These are phyloP conservation scores for Fraxinus americana DNA, from an alignment of 257 asterid genomes.

Conservation along the genomic window DNA sequence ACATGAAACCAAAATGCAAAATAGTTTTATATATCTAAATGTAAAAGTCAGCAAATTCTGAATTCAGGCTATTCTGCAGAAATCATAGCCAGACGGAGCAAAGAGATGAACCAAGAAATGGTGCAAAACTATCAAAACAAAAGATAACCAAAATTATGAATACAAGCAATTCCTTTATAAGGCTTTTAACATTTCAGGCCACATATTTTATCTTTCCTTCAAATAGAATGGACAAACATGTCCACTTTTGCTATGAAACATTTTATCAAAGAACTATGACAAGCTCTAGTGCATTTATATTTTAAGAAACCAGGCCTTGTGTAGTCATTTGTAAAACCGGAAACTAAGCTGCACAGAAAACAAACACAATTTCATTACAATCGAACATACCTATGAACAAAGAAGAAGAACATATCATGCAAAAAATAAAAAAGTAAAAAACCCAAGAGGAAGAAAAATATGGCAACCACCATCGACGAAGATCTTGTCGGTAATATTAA, in stretches of 20 bases:
- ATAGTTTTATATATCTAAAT: background rate
- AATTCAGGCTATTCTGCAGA: background rate
- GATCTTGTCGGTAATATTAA: too few relatives aligned
- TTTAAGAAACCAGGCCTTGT: background rate
- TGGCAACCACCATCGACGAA: too few relatives aligned
- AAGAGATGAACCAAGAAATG: background rate
- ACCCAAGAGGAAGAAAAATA: too few relatives aligned
- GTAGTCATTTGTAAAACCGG: background rate
- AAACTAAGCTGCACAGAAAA: too few relatives aligned
- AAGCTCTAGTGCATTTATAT: background rate
- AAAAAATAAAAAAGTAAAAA: too few relatives aligned
- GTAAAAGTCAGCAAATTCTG: background rate
- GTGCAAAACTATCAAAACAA: background rate
- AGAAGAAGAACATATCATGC: too few relatives aligned
- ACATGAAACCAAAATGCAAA: constrained; percentile 1
- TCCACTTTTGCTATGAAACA: background rate
- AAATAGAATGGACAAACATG: background rate
- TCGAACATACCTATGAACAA: too few relatives aligned
- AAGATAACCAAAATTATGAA: too few relatives aligned
- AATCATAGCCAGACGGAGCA: background rate
- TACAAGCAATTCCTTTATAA: background rate
- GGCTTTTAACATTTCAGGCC: background rate
- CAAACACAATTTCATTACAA: too few relatives aligned
- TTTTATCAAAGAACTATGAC: background rate
- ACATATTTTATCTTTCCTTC: background rate